Base-by-base conservation (phyloP, 768 basidiomycete genomes). In the Boletus sensibilis region DNA sequence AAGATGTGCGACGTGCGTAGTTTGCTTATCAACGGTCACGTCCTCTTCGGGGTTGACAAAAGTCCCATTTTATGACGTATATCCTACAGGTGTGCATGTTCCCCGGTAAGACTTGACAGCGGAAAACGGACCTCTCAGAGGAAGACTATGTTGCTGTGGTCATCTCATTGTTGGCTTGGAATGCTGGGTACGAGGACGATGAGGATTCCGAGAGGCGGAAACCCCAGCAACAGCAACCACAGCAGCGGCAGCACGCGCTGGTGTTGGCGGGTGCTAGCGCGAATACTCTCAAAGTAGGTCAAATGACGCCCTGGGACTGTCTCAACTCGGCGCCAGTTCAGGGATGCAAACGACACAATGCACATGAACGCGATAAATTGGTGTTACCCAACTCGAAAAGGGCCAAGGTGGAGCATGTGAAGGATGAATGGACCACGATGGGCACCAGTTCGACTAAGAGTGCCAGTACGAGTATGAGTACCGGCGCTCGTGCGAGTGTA, bases 1-100 rank as follows among this genome's bases (percentile, higher is more conserved):
- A 75, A 77, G 45, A 92, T 92, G 89, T 94, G 92, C 63, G 92
- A 94, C 67, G 91, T 91, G 64, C 25, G 85, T 70, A 4, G 1
- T 52, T 14, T 43, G 63, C 16, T 35, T 50, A 5, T 39, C 33
- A 1, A 21, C n/a, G 2, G 12, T 25, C 34, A 38, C 39, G 38
- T 11, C 49, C 44, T n/a, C 3, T 53, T 18, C 4, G 21, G 13
- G 27, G 12, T 21, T 43, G 29, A 46, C 16, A 25, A 6, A 12
- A 38, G 5, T 5, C 20, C 11, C 9, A 2, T 29, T 21, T n/a
- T 13, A 23, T 33, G 20, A 29, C 5, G 2, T 34, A 1, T 13
- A 16, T 42, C 13, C 43, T 23, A n/a, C 18, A 92, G 91, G 79
- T 91, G 4, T 93, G 92, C 74, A 90, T 88, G 71, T 84, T 84